A percentile compares a stretch with the other conserved stretches of the same genome.
Evolutionary conservation across 1,284 basidiomycete species (phyloP).

Genomic region (Heterobasidion irregulare): DNA sequence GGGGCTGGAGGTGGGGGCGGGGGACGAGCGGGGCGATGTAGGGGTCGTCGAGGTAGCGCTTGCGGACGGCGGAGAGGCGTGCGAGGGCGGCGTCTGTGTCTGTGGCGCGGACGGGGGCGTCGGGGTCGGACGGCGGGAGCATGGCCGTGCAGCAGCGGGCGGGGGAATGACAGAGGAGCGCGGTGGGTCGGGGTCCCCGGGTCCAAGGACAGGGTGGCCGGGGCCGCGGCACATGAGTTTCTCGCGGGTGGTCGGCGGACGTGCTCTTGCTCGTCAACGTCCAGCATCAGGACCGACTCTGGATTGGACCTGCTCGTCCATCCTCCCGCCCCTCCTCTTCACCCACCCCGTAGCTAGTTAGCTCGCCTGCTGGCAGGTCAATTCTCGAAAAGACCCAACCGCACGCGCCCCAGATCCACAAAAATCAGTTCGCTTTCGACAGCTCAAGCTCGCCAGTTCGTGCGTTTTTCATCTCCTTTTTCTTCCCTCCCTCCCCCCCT

Average conservation of each 20-base stretch:
- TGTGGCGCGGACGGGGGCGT: constrained; percentile 61
- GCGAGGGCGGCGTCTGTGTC: constrained; percentile 72
- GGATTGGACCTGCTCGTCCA: constrained; percentile 12
- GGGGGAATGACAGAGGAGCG: no score
- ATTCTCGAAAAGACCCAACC: constrained; percentile 66
- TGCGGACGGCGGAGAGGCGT: constrained; percentile 72
- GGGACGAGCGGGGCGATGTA: constrained; percentile 60
- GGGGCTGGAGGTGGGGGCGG: constrained; percentile 51
- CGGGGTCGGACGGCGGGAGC: constrained; percentile 22
- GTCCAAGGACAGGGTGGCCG: neutral
- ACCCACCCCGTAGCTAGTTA: constrained; percentile 20
- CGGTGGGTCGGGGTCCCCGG: no score
- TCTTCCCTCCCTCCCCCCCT: neutral
- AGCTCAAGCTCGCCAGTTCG: constrained; percentile 39
- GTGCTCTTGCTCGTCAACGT: neutral
- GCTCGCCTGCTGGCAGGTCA: constrained; percentile 87
- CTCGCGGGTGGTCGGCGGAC: neutral
- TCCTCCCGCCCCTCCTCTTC: constrained; percentile 4
- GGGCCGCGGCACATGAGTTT: neutral
- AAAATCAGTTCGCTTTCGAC: constrained; percentile 26
- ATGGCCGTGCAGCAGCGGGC: no score
- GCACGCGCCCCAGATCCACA: constrained; percentile 35
- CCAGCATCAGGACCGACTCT: constrained; percentile 11
- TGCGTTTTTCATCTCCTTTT: constrained; percentile 24
- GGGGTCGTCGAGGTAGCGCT: constrained; percentile 71